Base-by-base conservation (phyloP, 306 rosid species). In the Cajanus cajan region DNA sequence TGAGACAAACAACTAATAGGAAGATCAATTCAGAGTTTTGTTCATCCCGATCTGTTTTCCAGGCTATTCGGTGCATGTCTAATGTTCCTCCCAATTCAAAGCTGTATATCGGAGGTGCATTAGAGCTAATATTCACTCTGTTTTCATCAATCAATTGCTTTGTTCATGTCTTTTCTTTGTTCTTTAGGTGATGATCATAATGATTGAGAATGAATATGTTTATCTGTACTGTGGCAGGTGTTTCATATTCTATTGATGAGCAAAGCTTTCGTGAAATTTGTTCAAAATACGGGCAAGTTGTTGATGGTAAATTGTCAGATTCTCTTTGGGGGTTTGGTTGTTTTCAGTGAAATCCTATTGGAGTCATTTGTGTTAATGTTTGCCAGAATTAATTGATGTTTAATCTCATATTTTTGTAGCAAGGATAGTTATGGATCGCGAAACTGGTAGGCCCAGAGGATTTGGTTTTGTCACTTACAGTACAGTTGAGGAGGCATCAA, bases 381-480 rank as follows among this genome's bases (percentile, higher is more conserved):
- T 25, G 0, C 18, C 16, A 4, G 55, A 4, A 47, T 57, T 36
- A 36, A 28, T 18, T 10, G 31, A 33, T 71, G 66, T 73, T 80
- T 73, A 7, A 58, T 34, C 24, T 66, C 14, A 24, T 62, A 1
- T 8, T 45, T 34, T 86, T 77, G 78, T 73, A 92, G 97, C 93
- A 52, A 86, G 91, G 70, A 18, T 90, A 43, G 71, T 92, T 43
- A 19, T 44, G 80, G 93, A 92, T 59, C 97, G 89, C 10, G 93
- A 90, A 0, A 74, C 89, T 68, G 89, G 92, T 33, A 90, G 91
- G 82, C 86, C 90, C 52, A 87, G 90, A 80, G 97, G 96, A n/a
- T 92, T 87, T 85, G 96, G 86, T 7, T 90, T 92, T 73, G 52
- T 92, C 19, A 89, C 90, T 11, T 92, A 28, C 71, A 57, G 78